Evolutionary conservation across 305 asterid genomes (phyloP).

Genomic region (Solanum hybrid): DNA sequence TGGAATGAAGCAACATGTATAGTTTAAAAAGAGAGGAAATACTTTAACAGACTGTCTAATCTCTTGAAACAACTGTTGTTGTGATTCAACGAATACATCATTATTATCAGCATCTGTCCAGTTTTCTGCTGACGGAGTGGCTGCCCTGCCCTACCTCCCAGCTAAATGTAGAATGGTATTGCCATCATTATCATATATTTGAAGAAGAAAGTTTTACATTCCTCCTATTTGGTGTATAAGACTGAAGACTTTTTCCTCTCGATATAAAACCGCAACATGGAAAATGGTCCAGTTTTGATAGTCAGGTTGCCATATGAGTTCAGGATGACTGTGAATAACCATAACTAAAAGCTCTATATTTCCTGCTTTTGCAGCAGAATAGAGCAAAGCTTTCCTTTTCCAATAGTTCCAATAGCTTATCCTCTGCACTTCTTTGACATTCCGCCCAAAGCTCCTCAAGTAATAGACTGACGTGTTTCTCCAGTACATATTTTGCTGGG

Average conservation of each 20-base stretch:
- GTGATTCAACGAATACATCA: not conserved
- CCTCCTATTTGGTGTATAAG: slow-evolving; percentile 24
- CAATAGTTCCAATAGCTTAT: not conserved
- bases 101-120: not conserved
- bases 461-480: not conserved
- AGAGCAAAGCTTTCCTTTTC: not conserved
- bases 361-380: not conserved
- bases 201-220: slow-evolving; percentile 19
- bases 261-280: slow-evolving; percentile 22
- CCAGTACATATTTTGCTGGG: not conserved
- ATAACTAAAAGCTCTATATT: not conserved
- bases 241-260: slow-evolving; percentile 27
- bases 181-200: slow-evolving; percentile 9
- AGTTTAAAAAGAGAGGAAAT: no score
- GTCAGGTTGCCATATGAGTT: slow-evolving; percentile 15
- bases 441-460: not conserved
- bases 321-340: not conserved
- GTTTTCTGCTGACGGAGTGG: not conserved
- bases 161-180: slow-evolving; percentile 32
- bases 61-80: no score
- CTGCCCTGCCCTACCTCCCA: slow-evolving; percentile 21
- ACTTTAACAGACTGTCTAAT: no score
- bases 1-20: no score
- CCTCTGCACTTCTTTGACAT: not conserved
- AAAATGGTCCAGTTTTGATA: slow-evolving; percentile 18